Conservation (phyloP, 2,329 filamentous ascomycete species). For the Clarireedia paspali region DNA sequence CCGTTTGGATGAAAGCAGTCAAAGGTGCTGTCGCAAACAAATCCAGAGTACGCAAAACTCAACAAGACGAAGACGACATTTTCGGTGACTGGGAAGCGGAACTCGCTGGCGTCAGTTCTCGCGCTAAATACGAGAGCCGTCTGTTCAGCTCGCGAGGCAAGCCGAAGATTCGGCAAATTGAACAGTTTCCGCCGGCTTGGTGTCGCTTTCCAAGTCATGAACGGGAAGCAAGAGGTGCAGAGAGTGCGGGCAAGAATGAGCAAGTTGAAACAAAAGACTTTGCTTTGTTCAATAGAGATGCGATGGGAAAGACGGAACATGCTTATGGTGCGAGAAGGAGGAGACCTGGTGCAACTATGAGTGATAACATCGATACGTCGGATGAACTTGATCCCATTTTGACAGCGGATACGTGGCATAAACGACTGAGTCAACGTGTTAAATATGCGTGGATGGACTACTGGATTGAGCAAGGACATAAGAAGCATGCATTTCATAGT, state of each 20-base stretch:
- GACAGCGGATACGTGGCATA: background rate
- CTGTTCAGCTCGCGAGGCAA: slow-evolving; percentile 20
- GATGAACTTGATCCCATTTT: slow-evolving; percentile 4
- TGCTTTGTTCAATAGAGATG: slow-evolving; percentile 12
- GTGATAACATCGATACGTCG: background rate
- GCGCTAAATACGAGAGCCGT: slow-evolving; percentile 16
- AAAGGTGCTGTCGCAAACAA: slow-evolving; percentile 1
- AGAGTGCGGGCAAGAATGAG: slow-evolving; percentile 14
- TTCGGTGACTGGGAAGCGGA: slow-evolving; percentile 7
- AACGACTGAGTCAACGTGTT: background rate
- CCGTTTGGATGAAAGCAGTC: slow-evolving; percentile 7
- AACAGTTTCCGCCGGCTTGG: slow-evolving; percentile 23
- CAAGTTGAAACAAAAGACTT: slow-evolving; percentile 18
- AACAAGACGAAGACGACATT: background rate
- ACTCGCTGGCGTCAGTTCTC: background rate
- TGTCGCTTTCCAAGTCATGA: slow-evolving; percentile 23
- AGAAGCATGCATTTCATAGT: background rate
- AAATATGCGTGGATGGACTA: slow-evolving; percentile 5
- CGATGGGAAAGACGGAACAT: slow-evolving; percentile 15
- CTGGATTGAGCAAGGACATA: background rate
- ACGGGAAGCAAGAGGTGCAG: slow-evolving; percentile 17
- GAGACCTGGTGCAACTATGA: background rate
- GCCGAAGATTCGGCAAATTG: slow-evolving; percentile 10
- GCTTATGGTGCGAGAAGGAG: slow-evolving; percentile 16
- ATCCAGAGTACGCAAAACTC: background rate